These are phyloP conservation scores for Linum lewisii DNA, from an alignment of 345 rosid genomes.

Conservation along the genomic window DNA sequence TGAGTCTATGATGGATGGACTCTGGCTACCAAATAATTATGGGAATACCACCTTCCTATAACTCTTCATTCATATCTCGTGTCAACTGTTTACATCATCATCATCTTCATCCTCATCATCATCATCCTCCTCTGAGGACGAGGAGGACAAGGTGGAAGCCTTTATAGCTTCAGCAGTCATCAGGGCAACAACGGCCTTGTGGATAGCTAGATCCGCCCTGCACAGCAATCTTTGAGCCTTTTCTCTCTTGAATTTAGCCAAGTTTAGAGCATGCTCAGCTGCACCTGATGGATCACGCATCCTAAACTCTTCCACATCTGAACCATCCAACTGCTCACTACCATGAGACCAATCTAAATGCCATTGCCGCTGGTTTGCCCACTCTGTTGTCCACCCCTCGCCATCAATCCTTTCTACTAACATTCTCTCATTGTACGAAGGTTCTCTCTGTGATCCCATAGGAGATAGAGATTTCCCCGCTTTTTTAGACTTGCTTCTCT, in stretches of 20 bases:
- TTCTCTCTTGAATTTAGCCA: constrained; percentile 76
- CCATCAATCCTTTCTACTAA: constrained; percentile 40
- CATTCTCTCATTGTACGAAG: constrained; percentile 26
- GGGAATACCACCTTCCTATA: too few species aligned
- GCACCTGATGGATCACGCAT: constrained; percentile 68
- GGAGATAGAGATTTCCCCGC: constrained; percentile 21
- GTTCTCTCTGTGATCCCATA: constrained; percentile 23
- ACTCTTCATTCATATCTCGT: too few species aligned
- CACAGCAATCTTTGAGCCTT: constrained; percentile 65
- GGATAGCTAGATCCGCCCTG: constrained; percentile 77
- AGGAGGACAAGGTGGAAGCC: constrained; percentile 23
- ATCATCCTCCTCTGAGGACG: constrained; percentile 35
- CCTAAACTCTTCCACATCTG: constrained; percentile 57
- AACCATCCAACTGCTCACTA: constrained; percentile 33
- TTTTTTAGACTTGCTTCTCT: constrained; percentile 40
- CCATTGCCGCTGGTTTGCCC: constrained; percentile 35
- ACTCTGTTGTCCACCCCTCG: constrained; percentile 39
- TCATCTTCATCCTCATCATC: constrained; percentile 16
- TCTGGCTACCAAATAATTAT: too few species aligned
- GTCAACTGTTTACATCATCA: too few species aligned
- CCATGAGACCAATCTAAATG: constrained; percentile 29
- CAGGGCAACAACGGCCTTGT: constrained; percentile 83
- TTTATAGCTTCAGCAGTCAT: constrained; percentile 80
- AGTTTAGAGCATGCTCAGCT: constrained; percentile 51
- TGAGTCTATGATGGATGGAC: too few species aligned